phyloP scores from a whole-genome alignment of 108 stramenopile species.

The Schizochytrium sp. region DNA sequence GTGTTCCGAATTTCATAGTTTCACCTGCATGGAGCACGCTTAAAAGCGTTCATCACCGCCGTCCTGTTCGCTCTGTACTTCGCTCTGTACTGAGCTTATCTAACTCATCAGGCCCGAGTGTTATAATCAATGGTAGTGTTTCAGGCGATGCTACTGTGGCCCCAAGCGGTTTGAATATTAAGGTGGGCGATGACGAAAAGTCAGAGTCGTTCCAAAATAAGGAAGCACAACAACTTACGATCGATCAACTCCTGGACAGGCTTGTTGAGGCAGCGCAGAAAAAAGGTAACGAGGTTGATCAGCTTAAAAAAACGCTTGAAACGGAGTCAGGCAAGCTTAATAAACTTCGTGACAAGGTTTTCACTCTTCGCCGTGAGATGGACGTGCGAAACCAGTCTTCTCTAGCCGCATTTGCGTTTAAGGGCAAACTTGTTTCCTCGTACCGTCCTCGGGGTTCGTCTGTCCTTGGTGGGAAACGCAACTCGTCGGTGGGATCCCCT shows the following conservation, averaged over 20 bases:
- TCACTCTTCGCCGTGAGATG: background rate
- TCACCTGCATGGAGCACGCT: background rate
- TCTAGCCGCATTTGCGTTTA: background rate
- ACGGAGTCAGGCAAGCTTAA: conserved; percentile 32
- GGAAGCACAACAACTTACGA: background rate
- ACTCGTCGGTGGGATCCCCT: background rate
- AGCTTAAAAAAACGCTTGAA: background rate
- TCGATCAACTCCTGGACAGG: background rate
- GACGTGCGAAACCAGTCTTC: conserved; percentile 32
- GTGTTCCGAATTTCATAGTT: background rate
- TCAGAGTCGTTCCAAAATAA: background rate
- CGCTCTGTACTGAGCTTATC: background rate
- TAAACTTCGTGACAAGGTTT: conserved; percentile 35
- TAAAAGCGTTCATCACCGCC: background rate
- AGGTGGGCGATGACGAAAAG: background rate
- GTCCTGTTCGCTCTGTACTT: background rate
- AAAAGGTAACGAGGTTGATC: background rate
- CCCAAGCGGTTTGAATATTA: background rate
- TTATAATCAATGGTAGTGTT: too few relatives aligned
- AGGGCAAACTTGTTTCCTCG: background rate
- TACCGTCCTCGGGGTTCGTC: background rate
- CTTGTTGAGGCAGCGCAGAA: background rate
- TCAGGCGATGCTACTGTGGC: background rate
- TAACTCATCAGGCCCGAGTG: background rate
- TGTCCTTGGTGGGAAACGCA: background rate